These are phyloP conservation scores for Athelia psychrophila DNA, from an alignment of 1,284 basidiomycete species.

Conservation along the genomic window DNA sequence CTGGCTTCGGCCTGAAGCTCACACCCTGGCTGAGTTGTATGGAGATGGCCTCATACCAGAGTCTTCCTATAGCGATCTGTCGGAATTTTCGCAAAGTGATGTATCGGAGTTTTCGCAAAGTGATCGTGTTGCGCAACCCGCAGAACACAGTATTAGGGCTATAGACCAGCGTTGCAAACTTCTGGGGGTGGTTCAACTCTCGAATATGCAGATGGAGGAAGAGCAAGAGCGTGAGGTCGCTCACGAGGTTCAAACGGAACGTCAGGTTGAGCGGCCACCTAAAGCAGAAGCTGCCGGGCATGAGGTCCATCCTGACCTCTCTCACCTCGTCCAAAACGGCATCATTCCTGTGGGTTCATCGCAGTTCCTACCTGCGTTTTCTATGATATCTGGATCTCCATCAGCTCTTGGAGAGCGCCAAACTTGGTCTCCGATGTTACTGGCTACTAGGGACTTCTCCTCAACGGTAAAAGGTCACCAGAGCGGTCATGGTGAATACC, in stretches of 20 bases:
- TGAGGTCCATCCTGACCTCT: background rate
- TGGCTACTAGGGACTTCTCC: conserved; percentile 29
- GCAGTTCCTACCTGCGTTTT: background rate
- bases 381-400: background rate
- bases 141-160: background rate
- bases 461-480: conserved; percentile 9
- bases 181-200: conserved; percentile 12
- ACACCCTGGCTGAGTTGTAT: conserved; percentile 24
- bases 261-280: conserved; percentile 19
- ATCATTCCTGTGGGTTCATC: background rate
- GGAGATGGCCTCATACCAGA: conserved; percentile 1
- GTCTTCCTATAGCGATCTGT: background rate
- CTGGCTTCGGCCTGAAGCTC: conserved; percentile 24
- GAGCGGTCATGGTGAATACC: conserved; percentile 11
- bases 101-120: background rate
- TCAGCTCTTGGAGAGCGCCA: background rate
- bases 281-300: conserved; percentile 13
- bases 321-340: background rate
- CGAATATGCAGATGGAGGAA: conserved; percentile 17
- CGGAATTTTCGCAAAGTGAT: conserved; percentile 3
- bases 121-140: background rate
- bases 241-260: conserved; percentile 25
- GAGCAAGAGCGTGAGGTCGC: conserved; percentile 32
- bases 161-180: conserved; percentile 9
- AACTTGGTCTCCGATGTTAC: conserved; percentile 6